A percentile compares a stretch with the other conserved stretches of the same genome.
These are phyloP conservation scores for Suhomyces terraborum DNA, from an alignment of 1,139 yeast species.

Conservation along the genomic window DNA sequence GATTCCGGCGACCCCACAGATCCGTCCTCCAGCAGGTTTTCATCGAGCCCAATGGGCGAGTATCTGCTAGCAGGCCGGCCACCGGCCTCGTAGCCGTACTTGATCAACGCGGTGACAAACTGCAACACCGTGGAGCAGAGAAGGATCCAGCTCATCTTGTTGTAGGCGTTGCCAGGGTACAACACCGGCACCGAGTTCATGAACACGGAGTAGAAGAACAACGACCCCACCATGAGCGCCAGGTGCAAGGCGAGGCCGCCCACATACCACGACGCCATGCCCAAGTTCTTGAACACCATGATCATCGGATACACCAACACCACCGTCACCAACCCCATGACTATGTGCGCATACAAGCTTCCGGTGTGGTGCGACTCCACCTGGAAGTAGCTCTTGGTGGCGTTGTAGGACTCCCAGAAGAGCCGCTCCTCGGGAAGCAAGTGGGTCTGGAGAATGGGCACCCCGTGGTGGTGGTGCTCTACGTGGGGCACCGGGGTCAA, in stretches of 20 bases:
- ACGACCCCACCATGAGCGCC: conserved; percentile 47
- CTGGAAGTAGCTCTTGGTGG: conserved; percentile 70
- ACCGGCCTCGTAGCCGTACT: conserved; percentile 20
- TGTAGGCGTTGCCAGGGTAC: conserved; percentile 78
- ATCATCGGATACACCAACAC: conserved; percentile 69
- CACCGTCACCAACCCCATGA: conserved; percentile 47
- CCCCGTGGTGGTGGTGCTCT: conserved; percentile 62
- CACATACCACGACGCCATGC: conserved; percentile 55
- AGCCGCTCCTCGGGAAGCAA: conserved; percentile 70
- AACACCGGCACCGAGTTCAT: conserved; percentile 61
- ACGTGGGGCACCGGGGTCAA: conserved; percentile 52
- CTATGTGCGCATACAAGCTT: conserved; percentile 61
- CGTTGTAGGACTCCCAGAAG: conserved; percentile 79
- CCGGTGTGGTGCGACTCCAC: conserved; percentile 51
- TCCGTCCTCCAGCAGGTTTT: conserved; percentile 4
- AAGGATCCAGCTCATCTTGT: conserved; percentile 63
- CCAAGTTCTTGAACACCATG: conserved; percentile 62
- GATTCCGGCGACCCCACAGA: conserved; percentile 35
- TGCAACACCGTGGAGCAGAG: conserved; percentile 56
- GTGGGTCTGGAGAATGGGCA: conserved; percentile 70
- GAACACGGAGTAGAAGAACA: conserved; percentile 62
- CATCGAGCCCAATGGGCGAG: conserved; percentile 19
- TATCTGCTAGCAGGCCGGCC: conserved; percentile 1
- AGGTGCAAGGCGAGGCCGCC: conserved; percentile 58
- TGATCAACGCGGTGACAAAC: conserved; percentile 47